Evolutionary conservation across 148 eudicot species (phyloP).

Genomic region (Vaccinium macrocarpon): DNA sequence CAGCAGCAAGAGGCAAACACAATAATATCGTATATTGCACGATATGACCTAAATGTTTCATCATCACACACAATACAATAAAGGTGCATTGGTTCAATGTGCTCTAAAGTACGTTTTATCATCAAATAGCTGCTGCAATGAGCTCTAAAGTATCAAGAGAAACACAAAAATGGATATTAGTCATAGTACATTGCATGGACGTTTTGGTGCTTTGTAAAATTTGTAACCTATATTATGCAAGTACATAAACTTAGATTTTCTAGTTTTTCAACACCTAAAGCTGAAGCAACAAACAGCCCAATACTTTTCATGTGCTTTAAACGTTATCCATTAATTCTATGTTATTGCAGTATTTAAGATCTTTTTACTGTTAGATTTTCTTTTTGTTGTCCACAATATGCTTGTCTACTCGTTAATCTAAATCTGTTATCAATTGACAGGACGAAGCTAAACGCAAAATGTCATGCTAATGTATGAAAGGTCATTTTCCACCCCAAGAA

Average conservation of each 20-base stretch:
- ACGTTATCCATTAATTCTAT: neutral
- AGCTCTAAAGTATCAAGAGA: too few species aligned
- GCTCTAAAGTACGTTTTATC: too few species aligned
- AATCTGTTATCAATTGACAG: too few species aligned
- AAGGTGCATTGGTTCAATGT: neutral
- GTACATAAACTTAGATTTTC: neutral
- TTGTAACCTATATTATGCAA: too few species aligned
- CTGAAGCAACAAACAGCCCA: constrained; percentile 3
- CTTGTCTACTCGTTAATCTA: neutral
- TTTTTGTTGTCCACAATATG: too few species aligned
- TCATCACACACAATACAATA: neutral
- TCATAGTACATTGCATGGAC: too few species aligned
- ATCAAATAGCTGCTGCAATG: too few species aligned
- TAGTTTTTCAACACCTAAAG: neutral
- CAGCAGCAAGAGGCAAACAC: neutral
- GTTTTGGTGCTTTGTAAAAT: too few species aligned
- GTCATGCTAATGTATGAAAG: neutral
- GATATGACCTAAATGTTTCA: neutral
- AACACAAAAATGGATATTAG: too few species aligned
- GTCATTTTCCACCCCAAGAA: neutral
- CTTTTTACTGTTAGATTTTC: neutral
- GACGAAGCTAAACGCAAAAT: neutral
- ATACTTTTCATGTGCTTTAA: neutral
- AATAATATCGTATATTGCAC: neutral
- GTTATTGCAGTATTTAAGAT: neutral